Conservation (phyloP, 2,329 filamentous ascomycete genomes). For the Graphium sp. region DNA sequence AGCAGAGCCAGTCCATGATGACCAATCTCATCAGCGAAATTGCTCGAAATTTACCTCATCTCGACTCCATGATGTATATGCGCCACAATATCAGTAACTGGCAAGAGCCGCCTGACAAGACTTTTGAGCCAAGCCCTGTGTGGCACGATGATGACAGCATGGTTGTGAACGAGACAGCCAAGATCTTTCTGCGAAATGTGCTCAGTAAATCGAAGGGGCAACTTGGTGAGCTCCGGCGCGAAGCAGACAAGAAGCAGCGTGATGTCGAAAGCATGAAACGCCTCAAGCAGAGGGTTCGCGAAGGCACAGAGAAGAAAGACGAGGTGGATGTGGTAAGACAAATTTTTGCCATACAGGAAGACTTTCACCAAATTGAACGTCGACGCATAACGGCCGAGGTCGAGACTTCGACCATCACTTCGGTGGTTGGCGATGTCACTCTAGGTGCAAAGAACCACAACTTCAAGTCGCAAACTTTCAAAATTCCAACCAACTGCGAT, state of each 20-base stretch:
- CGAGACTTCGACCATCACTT: constrained; percentile 84
- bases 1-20: constrained; percentile 55
- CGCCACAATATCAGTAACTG: constrained; percentile 73
- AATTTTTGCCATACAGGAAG: constrained; percentile 74
- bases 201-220: constrained; percentile 80
- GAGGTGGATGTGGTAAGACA: constrained; percentile 71
- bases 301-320: constrained; percentile 76
- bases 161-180: constrained; percentile 72
- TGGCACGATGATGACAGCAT: constrained; percentile 91
- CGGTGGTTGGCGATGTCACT: constrained; percentile 80
- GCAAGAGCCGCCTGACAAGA: constrained; percentile 70
- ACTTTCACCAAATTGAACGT: constrained; percentile 69
- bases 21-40: constrained; percentile 66
- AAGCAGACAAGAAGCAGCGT: constrained; percentile 70
- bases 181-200: constrained; percentile 81
- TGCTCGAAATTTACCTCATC: constrained; percentile 65
- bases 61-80: constrained; percentile 97
- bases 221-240: constrained; percentile 60
- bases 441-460: constrained; percentile 89
- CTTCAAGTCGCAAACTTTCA: constrained; percentile 98
- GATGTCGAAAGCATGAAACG: constrained; percentile 69
- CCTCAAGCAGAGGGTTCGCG: constrained; percentile 57
- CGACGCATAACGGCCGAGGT: constrained; percentile 79
- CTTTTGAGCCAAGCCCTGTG: constrained; percentile 85
- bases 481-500: constrained; percentile 97